These are phyloP conservation scores for Cryomyces minteri DNA, from an alignment of 495 filamentous ascomycete species.

Conservation along the genomic window DNA sequence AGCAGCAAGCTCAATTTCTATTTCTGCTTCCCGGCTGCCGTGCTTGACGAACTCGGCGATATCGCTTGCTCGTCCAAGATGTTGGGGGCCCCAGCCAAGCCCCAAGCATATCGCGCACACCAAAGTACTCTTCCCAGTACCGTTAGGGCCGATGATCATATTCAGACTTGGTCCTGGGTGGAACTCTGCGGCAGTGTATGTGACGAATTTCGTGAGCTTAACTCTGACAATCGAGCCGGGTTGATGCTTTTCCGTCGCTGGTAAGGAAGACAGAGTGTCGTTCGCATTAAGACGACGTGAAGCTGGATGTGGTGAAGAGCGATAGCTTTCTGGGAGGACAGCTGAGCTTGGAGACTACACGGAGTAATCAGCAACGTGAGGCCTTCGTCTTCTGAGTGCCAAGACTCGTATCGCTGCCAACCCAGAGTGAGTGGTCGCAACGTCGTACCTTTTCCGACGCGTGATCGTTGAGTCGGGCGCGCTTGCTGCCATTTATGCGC, in stretches of 20 bases:
- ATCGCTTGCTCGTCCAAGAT: constrained; percentile 75
- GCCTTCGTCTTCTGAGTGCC: neutral
- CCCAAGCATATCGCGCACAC: constrained; percentile 96
- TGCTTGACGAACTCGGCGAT: constrained; percentile 88
- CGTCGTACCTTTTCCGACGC: constrained; percentile 1
- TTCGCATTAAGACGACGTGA: constrained; percentile 2
- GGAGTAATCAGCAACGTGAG: neutral
- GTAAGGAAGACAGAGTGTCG: neutral
- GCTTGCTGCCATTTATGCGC: neutral
- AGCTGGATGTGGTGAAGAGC: neutral
- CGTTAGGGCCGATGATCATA: constrained; percentile 98
- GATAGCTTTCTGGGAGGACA: constrained; percentile 5
- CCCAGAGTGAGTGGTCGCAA: neutral
- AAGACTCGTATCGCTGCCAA: neutral
- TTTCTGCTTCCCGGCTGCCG: constrained; percentile 51
- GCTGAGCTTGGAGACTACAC: neutral
- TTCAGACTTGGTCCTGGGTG: constrained; percentile 82
- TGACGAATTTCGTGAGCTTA: constrained; percentile 81
- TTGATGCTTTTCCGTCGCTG: constrained; percentile 25
- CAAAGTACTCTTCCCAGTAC: constrained; percentile 91
- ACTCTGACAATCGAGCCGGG: constrained; percentile 84
- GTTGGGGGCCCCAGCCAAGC: constrained; percentile 53
- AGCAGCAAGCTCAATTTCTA: constrained; percentile 75
- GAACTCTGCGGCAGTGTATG: constrained; percentile 81
- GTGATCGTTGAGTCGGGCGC: constrained; percentile 2